Percentiles rank a stretch among this genome's conserved stretches.
Evolutionary conservation across 2,329 filamentous ascomycete genomes (phyloP).

Genomic region (Penicillium sp.): DNA sequence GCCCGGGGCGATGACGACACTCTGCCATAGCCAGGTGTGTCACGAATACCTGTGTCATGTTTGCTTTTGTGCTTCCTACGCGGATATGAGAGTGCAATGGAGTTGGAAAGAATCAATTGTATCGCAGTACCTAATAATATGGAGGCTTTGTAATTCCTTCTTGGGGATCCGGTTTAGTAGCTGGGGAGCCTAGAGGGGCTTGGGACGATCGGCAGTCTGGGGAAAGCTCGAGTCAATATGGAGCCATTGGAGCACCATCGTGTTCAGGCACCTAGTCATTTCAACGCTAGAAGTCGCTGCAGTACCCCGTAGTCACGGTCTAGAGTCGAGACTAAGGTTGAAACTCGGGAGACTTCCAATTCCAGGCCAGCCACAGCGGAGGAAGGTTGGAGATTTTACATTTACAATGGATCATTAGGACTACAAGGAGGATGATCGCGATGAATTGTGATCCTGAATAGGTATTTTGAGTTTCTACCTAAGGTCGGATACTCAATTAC

Average conservation of each 20-base stretch:
- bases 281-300: background rate
- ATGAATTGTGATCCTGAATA: too few relatives aligned
- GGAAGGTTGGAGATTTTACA: too few relatives aligned
- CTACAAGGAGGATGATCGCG: too few relatives aligned
- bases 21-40: background rate
- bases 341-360: too few relatives aligned
- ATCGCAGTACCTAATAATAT: background rate
- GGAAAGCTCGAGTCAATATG: background rate
- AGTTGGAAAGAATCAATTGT: background rate
- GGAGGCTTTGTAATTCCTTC: background rate
- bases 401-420: too few relatives aligned
- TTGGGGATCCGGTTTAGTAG: background rate
- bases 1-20: slow-evolving; percentile 18
- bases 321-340: background rate
- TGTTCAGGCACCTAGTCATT: background rate
- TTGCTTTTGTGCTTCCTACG: slow-evolving; percentile 4
- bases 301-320: background rate
- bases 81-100: background rate
- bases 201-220: background rate
- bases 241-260: background rate
- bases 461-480: too few relatives aligned
- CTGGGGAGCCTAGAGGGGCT: background rate
- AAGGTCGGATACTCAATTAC: too few relatives aligned
- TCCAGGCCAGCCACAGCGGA: too few relatives aligned
- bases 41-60: background rate